Conservation (phyloP, 23 red algal species). For the Gracilariopsis chorda region DNA sequence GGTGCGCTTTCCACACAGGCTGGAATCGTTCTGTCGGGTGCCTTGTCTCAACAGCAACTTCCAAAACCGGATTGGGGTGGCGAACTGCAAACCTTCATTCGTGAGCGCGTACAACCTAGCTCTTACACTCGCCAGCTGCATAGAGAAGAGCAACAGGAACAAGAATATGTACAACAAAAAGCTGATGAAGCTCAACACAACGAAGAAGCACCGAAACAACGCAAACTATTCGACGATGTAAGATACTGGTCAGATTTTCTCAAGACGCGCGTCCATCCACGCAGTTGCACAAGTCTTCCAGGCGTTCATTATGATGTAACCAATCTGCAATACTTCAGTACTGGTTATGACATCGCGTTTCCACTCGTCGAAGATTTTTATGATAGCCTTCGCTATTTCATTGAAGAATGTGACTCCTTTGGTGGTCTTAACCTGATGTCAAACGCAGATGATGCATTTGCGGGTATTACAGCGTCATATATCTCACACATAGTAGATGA, state of each 20-base stretch:
- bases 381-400: conserved; percentile 44
- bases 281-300: not conserved
- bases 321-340: conserved; percentile 7
- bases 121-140: conserved; percentile 4
- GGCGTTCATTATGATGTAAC: conserved; percentile 41
- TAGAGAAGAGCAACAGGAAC: not conserved
- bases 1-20: conserved; percentile 46
- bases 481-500: conserved; percentile 18
- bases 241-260: conserved; percentile 54
- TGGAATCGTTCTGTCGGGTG: conserved; percentile 34
- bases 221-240: not conserved
- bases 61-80: conserved; percentile 16
- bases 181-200: not conserved
- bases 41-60: not conserved
- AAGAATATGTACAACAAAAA: not conserved
- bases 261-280: conserved; percentile 43
- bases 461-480: conserved; percentile 36
- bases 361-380: conserved; percentile 40
- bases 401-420: conserved; percentile 61
- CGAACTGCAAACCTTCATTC: not conserved
- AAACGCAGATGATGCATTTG: conserved; percentile 50
- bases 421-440: conserved; percentile 31
- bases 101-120: conserved; percentile 12
- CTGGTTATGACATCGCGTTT: conserved; percentile 18
- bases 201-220: not conserved